Conservation (phyloP, 371 early-diverging fungal genomes). For the Haplosporangium sp. region DNA sequence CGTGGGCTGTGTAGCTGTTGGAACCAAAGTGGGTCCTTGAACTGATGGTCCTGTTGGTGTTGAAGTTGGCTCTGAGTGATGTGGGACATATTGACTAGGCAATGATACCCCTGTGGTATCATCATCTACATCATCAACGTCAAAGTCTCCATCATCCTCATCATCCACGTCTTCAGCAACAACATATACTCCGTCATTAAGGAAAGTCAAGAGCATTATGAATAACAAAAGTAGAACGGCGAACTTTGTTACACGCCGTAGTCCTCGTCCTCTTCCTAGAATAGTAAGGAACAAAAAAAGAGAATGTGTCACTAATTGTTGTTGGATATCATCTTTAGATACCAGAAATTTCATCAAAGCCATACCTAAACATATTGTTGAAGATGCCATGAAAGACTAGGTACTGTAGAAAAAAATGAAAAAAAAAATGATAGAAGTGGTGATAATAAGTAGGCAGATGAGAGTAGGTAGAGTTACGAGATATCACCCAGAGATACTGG, state of each 20-base stretch:
- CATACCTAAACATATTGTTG: background rate
- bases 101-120: background rate
- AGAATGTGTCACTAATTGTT: background rate
- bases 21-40: slow-evolving; percentile 3
- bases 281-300: background rate
- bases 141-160: slow-evolving; percentile 16
- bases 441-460: background rate
- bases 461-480: background rate
- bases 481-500: no score
- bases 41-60: background rate
- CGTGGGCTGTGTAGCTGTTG: slow-evolving; percentile 11
- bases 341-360: background rate
- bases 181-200: slow-evolving; percentile 3
- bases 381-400: background rate
- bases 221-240: slow-evolving; percentile 16
- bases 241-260: background rate
- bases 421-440: background rate
- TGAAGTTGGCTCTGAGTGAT: background rate
- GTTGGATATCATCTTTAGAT: background rate
- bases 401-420: no score
- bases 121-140: slow-evolving; percentile 14
- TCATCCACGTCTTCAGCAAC: slow-evolving; percentile 11
- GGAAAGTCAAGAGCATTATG: slow-evolving; percentile 13
- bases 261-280: slow-evolving; percentile 3
- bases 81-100: background rate